Conservation (phyloP, 768 basidiomycete genomes). For the Coprinopsis strossmayeri region DNA sequence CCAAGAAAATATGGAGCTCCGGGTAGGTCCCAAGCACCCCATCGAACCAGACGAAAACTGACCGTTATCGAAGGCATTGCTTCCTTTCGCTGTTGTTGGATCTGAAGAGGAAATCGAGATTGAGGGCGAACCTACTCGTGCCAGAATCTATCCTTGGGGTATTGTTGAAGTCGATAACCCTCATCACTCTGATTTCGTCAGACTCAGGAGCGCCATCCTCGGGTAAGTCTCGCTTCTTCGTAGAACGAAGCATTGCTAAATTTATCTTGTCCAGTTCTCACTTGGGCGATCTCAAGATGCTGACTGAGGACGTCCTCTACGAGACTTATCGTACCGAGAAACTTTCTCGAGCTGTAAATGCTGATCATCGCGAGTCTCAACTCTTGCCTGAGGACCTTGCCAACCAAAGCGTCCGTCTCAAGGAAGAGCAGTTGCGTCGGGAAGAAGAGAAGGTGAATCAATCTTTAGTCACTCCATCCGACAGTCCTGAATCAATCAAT, state of each 20-base stretch:
- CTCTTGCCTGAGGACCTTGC: conserved; percentile 85
- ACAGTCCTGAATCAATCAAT: conserved; percentile 2
- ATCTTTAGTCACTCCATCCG: neutral
- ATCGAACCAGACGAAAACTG: neutral
- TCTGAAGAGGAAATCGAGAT: conserved; percentile 84
- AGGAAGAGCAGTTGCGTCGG: conserved; percentile 84
- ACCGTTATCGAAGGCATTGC: conserved; percentile 36
- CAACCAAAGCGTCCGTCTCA: conserved; percentile 78
- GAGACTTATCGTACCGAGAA: conserved; percentile 90
- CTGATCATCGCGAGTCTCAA: conserved; percentile 51
- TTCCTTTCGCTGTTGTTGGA: conserved; percentile 86
- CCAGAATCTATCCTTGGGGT: conserved; percentile 88
- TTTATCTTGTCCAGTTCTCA: conserved; percentile 49
- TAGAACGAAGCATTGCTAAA: conserved; percentile 4
- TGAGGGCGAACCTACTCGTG: conserved; percentile 72
- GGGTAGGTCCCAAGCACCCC: conserved; percentile 35
- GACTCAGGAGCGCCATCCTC: conserved; percentile 74
- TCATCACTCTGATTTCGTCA: conserved; percentile 80
- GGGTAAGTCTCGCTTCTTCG: conserved; percentile 33
- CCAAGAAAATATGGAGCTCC: conserved; percentile 81
- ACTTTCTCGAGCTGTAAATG: conserved; percentile 60
- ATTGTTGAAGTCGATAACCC: conserved; percentile 90
- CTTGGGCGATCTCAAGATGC: conserved; percentile 74
- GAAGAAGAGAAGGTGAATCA: conserved; percentile 73
- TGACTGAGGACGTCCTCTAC: conserved; percentile 80